A percentile compares a stretch with the other conserved stretches of the same genome.
phyloP scores from a whole-genome alignment of 306 rosid species.

The Echinosophora koreensis region DNA sequence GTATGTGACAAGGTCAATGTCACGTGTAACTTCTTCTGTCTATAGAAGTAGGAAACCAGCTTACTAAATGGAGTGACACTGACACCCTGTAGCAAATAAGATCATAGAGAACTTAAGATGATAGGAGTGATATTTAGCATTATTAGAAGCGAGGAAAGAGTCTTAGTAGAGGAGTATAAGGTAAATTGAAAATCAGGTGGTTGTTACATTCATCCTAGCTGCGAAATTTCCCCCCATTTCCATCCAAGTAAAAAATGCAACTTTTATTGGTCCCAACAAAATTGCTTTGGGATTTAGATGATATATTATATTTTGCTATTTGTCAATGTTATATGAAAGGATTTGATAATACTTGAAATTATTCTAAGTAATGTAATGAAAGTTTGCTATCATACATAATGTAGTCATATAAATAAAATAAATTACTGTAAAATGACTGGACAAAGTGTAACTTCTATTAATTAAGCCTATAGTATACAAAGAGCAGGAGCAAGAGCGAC shows the following conservation, averaged over 20 bases:
- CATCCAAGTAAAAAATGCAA: background rate
- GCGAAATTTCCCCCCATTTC: background rate
- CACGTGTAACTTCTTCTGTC: slow-evolving; percentile 13
- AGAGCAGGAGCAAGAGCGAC: slow-evolving; percentile 7
- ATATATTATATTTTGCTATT: background rate
- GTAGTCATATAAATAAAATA: background rate
- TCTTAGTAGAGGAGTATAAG: slow-evolving; percentile 1
- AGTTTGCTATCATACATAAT: background rate
- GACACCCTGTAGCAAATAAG: slow-evolving; percentile 29
- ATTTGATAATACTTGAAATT: background rate
- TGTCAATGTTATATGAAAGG: background rate
- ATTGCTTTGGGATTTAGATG: slow-evolving; percentile 1
- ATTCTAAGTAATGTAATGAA: slow-evolving; percentile 10
- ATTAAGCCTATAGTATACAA: background rate
- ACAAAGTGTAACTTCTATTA: slow-evolving; percentile 9
- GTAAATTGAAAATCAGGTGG: slow-evolving; percentile 20
- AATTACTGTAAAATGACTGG: background rate
- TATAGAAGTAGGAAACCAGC: slow-evolving; percentile 22
- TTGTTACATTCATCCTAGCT: slow-evolving; percentile 13
- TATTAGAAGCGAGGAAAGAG: slow-evolving; percentile 9
- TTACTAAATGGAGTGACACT: slow-evolving; percentile 9
- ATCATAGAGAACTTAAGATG: slow-evolving; percentile 21
- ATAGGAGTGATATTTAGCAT: slow-evolving; percentile 16
- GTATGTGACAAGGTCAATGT: slow-evolving; percentile 26
- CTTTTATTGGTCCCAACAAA: background rate